These are phyloP conservation scores for Phalaenopsis equestris DNA, from an alignment of 106 monocot species.

Conservation along the genomic window DNA sequence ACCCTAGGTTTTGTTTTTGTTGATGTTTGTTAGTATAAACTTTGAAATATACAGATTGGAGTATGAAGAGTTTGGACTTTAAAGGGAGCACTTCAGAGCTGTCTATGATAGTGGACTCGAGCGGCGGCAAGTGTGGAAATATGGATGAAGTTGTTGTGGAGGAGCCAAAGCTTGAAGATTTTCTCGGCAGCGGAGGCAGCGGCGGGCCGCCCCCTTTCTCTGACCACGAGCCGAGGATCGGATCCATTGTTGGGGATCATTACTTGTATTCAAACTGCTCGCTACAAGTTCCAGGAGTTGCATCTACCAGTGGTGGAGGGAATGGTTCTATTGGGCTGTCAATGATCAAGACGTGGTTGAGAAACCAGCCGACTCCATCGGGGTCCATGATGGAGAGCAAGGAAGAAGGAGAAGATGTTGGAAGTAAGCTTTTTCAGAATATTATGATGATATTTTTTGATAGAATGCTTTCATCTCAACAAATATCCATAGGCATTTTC, in stretches of 20 bases:
- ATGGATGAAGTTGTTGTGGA: slow-evolving; percentile 6
- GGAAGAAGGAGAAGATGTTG: slow-evolving; percentile 5
- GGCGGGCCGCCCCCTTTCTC: slow-evolving; percentile 32
- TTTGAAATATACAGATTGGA: slow-evolving; percentile 48
- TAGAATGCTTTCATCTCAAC: no score
- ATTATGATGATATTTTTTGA: no score
- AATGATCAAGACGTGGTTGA: slow-evolving; percentile 85
- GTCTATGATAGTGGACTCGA: slow-evolving; percentile 69
- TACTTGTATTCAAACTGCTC: slow-evolving; percentile 50
- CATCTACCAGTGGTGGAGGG: slow-evolving; percentile 10
- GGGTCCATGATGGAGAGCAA: slow-evolving; percentile 14
- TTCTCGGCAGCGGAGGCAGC: slow-evolving; percentile 45
- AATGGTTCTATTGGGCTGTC: slow-evolving; percentile 62
- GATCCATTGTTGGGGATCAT: slow-evolving; percentile 9
- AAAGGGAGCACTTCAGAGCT: slow-evolving; percentile 75
- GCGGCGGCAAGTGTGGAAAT: slow-evolving; percentile 23
- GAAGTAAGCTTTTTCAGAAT: no score
- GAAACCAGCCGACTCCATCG: slow-evolving; percentile 54
- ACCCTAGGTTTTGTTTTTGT: neutral
- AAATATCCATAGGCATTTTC: no score
- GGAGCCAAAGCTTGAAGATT: slow-evolving; percentile 89
- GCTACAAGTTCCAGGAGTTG: slow-evolving; percentile 26
- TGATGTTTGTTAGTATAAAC: neutral
- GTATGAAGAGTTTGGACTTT: slow-evolving; percentile 55
- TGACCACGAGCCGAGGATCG: slow-evolving; percentile 27